Evolutionary conservation across 2,329 filamentous ascomycete species (phyloP).

Genomic region (Sporothrix globosa): DNA sequence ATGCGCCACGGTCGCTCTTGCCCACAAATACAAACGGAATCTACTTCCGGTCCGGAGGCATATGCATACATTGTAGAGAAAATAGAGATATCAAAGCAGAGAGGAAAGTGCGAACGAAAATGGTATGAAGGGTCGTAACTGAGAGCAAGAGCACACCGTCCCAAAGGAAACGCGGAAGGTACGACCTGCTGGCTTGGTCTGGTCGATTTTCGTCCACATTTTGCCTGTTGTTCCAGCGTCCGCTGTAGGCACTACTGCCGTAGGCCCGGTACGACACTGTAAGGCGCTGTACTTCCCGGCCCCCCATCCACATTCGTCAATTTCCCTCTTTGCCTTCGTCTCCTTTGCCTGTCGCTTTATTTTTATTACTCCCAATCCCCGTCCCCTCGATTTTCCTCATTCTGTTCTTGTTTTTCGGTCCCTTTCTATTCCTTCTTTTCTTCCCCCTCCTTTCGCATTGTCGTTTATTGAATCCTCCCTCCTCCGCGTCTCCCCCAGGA

Average conservation of each 20-base stretch:
- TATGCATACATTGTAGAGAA: background rate
- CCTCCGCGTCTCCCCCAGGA: background rate
- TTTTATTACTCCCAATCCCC: slow-evolving; percentile 29
- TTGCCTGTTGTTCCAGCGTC: background rate
- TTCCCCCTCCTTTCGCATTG: slow-evolving; percentile 21
- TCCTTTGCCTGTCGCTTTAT: background rate
- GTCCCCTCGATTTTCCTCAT: slow-evolving; percentile 27
- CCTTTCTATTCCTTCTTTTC: slow-evolving; percentile 10
- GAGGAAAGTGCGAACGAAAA: background rate
- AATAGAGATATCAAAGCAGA: background rate
- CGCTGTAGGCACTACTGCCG: background rate
- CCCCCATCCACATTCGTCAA: slow-evolving; percentile 1
- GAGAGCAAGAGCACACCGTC: slow-evolving; percentile 2
- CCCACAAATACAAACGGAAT: background rate
- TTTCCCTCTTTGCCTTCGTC: slow-evolving; percentile 9
- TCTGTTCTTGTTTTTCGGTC: slow-evolving; percentile 17
- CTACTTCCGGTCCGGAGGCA: slow-evolving; percentile 15
- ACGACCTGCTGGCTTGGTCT: background rate
- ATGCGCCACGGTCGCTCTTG: slow-evolving; percentile 17
- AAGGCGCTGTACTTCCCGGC: slow-evolving; percentile 1
- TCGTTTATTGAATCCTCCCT: background rate
- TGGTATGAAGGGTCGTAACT: background rate
- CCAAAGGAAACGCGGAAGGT: background rate
- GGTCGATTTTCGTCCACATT: background rate
- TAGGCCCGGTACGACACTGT: background rate